These are phyloP conservation scores for Skeletonema marinoi DNA, from an alignment of 108 stramenopile species.

Conservation along the genomic window DNA sequence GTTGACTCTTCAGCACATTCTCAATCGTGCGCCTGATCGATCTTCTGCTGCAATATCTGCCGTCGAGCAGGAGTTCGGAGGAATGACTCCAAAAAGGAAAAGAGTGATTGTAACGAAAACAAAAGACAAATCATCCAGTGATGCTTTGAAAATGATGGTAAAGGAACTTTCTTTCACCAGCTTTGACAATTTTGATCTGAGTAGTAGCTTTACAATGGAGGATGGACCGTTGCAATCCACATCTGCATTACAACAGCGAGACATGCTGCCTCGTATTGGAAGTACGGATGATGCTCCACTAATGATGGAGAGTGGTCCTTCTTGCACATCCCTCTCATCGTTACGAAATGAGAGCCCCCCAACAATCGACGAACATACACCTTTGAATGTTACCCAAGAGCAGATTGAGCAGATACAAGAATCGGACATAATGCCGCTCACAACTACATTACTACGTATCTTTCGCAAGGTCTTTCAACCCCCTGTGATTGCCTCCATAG, in stretches of 20 bases:
- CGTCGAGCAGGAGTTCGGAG: background rate
- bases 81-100: background rate
- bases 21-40: background rate
- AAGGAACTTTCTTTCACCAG: background rate
- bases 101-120: background rate
- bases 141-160: background rate
- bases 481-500: slow-evolving; percentile 75
- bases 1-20: background rate
- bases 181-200: background rate
- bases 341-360: background rate
- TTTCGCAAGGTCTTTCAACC: slow-evolving; percentile 64
- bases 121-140: background rate
- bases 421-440: slow-evolving; percentile 37
- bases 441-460: slow-evolving; percentile 42
- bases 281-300: background rate
- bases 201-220: background rate
- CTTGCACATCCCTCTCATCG: background rate
- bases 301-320: background rate
- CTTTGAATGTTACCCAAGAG: slow-evolving; percentile 10
- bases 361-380: background rate
- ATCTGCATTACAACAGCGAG: background rate
- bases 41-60: background rate
- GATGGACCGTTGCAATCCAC: background rate
- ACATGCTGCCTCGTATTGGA: background rate
- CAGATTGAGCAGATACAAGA: slow-evolving; percentile 27